A percentile compares a stretch with the other conserved stretches of the same genome.
Evolutionary conservation across 2,329 filamentous ascomycete genomes (phyloP).

Genomic region (Penicillium sp.): DNA sequence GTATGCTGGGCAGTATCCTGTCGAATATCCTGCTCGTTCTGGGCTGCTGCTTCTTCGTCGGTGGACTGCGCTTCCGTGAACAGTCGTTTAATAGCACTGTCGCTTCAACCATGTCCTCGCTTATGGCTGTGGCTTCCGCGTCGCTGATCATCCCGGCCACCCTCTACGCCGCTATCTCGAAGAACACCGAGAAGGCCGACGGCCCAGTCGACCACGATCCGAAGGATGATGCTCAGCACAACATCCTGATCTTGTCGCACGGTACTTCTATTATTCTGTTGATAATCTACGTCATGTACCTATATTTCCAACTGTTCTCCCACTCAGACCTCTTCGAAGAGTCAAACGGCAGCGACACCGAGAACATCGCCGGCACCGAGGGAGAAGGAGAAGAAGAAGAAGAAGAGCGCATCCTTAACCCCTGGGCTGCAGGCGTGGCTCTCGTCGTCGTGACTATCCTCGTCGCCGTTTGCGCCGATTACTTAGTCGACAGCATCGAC

Average conservation of each 20-base stretch:
- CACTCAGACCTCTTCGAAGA: constrained; percentile 69
- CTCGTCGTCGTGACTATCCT: constrained; percentile 66
- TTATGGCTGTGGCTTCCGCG: constrained; percentile 72
- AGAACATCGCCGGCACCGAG: constrained; percentile 23
- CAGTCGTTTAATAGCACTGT: constrained; percentile 56
- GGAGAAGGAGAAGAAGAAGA: constrained; percentile 45
- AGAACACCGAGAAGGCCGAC: constrained; percentile 22
- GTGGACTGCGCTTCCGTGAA: constrained; percentile 66
- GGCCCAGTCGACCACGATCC: neutral
- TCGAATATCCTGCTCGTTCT: constrained; percentile 89
- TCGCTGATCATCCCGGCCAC: constrained; percentile 76
- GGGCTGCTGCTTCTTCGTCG: constrained; percentile 75
- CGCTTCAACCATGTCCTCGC: constrained; percentile 56
- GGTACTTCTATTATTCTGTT: constrained; percentile 73
- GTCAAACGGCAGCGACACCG: constrained; percentile 42
- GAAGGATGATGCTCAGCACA: constrained; percentile 36
- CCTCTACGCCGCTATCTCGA: constrained; percentile 62
- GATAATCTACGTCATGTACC: constrained; percentile 69
- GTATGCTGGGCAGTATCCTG: constrained; percentile 92
- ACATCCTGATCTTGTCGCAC: constrained; percentile 68
- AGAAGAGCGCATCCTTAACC: constrained; percentile 55
- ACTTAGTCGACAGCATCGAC: constrained; percentile 72
- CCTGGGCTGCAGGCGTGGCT: constrained; percentile 61
- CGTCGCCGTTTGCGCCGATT: constrained; percentile 71
- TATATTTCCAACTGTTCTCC: constrained; percentile 72